Percentiles rank a stretch among this genome's conserved stretches.
phyloP scores from a whole-genome alignment of 305 asterid genomes.

The Solanum aculeatissimum region DNA sequence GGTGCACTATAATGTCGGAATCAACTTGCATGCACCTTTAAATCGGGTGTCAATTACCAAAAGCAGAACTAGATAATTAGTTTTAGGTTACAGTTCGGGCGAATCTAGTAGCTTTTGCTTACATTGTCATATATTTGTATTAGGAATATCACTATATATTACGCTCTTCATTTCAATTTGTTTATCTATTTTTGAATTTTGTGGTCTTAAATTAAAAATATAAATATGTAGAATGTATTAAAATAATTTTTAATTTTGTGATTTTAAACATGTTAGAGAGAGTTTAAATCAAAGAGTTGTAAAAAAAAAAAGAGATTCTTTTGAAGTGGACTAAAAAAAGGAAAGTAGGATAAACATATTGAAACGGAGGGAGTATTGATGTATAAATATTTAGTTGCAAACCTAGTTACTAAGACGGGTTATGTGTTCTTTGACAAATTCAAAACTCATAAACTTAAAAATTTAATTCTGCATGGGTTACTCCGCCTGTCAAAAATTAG shows the following conservation, averaged over 20 bases:
- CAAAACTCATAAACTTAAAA: background rate
- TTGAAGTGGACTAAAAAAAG: too few species aligned
- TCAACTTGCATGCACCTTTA: background rate
- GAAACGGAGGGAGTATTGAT: too few species aligned
- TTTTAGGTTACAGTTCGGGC: background rate
- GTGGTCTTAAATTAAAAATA: background rate
- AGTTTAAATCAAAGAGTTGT: background rate
- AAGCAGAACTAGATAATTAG: background rate
- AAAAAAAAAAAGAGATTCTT: background rate
- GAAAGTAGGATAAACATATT: too few species aligned
- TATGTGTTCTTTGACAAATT: background rate
- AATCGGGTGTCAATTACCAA: too few species aligned
- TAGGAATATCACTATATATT: background rate
- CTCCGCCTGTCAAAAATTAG: background rate
- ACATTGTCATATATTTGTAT: background rate
- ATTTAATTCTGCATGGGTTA: background rate
- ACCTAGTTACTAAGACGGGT: background rate
- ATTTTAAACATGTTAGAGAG: background rate
- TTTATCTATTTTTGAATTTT: background rate
- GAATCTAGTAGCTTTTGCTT: background rate
- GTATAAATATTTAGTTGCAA: too few species aligned
- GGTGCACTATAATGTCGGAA: background rate
- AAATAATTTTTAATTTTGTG: too few species aligned
- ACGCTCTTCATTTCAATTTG: background rate
- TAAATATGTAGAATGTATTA: background rate